Evolutionary conservation across 768 basidiomycete species (phyloP), one percentile per base, ranked within the genome.

Genomic region (Pulveroboletus sp.): DNA sequence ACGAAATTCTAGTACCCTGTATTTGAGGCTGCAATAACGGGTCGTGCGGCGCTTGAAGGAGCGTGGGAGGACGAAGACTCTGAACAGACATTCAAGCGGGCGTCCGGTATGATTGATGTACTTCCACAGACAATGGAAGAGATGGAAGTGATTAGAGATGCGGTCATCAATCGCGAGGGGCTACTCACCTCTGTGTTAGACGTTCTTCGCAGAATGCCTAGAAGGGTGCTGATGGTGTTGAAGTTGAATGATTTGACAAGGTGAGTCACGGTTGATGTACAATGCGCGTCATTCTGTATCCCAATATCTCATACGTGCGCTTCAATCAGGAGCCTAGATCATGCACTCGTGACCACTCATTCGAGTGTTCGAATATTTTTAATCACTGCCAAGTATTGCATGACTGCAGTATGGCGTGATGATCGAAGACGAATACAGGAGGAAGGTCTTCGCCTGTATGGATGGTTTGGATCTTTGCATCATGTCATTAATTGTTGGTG

Each of bases 11-110:
- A 94, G 88, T 98, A 97, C 64, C 90, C 93, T 9, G 79, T 97
- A 11, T 94, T 98, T 52, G 93, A 97, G 67, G 90, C 92, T 19
- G 94, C 94, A 13, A 84, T 98, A 38, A 97, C 94, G 56, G 82
- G 83, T 5, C 80, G 93, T 35, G 83, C 89, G 16, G 82, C 81
- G 2, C 67, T 95, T 46, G 79, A 84, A 61, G 85, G 83, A 27
- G 73, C 79, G 6, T 79, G 76, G 73, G 73, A 75, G 16, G 65
- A 69, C 17, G 69, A 66, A 10, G 65, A 67, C 4, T 61, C 68
- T 16, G 61, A 61, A 21, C 54, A 38, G n/a, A 41, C 39, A 21
- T 77, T 83, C 58, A 69, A 68, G 37, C 81, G 89, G n/a, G 84
- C 84, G 2, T 81, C 84, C 10, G 81, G 88, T 50, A 77, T 94